Conservation (phyloP, 2,329 filamentous ascomycete species). For the Stagonosporopsis vannaccii region DNA sequence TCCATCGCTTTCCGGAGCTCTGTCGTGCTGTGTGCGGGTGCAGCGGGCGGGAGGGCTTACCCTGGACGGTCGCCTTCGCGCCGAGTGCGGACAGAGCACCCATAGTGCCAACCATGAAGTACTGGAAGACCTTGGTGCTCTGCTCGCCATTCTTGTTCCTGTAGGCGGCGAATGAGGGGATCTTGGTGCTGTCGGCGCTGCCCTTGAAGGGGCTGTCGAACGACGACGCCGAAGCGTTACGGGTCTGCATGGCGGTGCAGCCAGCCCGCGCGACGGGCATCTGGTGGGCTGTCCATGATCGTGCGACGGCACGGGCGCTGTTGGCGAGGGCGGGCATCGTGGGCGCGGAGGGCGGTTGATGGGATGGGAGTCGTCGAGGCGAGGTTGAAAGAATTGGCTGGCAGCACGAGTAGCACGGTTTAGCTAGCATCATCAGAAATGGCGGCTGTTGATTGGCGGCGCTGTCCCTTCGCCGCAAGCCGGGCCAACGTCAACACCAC, state of each 20-base stretch:
- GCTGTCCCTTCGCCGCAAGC: conserved; percentile 3
- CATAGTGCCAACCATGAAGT: conserved; percentile 98
- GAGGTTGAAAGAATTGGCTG: conserved; percentile 38
- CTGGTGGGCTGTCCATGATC: conserved; percentile 56
- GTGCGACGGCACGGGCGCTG: conserved; percentile 56
- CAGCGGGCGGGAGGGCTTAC: conserved; percentile 62
- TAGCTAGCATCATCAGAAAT: conserved; percentile 2
- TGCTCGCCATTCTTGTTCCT: conserved; percentile 71
- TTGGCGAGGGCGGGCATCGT: conserved; percentile 59
- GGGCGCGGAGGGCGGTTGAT: conserved; percentile 41
- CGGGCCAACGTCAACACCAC: conserved; percentile 6
- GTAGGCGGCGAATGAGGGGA: conserved; percentile 92
- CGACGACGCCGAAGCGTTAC: conserved; percentile 53
- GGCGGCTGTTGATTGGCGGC: conserved; percentile 11
- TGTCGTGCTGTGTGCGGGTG: conserved; percentile 11
- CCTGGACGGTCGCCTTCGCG: conserved; percentile 97
- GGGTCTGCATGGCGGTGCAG: conserved; percentile 55
- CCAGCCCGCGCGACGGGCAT: conserved; percentile 56
- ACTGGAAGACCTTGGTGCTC: conserved; percentile 87
- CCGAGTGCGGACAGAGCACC: conserved; percentile 90
- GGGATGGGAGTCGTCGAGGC: conserved; percentile 24
- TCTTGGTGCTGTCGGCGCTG: conserved; percentile 64
- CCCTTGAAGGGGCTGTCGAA: conserved; percentile 65
- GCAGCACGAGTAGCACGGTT: not conserved
- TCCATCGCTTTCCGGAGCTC: conserved; percentile 18